phyloP scores from a whole-genome alignment of 2,329 filamentous ascomycete species.

The Botrytis paeoniae region DNA sequence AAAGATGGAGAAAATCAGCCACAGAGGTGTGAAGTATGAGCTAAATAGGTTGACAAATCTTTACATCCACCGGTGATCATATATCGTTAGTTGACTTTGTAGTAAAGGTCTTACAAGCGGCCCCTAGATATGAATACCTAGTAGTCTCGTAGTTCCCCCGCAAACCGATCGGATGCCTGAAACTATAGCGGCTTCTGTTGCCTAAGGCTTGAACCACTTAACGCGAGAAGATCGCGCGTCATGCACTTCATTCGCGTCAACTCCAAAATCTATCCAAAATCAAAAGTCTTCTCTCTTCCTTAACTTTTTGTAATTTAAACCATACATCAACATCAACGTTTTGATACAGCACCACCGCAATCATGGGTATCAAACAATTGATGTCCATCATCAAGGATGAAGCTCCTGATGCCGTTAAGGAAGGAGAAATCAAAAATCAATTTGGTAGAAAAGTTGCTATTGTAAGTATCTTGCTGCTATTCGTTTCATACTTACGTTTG shows the following conservation, averaged over 20 bases:
- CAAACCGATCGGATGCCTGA: not conserved
- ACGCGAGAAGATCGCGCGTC: constrained; percentile 21
- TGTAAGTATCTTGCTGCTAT: constrained; percentile 52
- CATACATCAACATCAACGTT: not conserved
- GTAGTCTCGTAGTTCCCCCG: not conserved
- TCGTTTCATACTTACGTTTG: not conserved
- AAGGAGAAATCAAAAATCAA: constrained; percentile 97
- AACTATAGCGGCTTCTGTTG: not conserved
- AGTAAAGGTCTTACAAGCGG: not conserved
- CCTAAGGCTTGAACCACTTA: constrained; percentile 20
- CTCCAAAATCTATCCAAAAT: constrained; percentile 10
- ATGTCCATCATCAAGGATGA: constrained; percentile 85
- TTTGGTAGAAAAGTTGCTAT: constrained; percentile 98
- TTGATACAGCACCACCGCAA: constrained; percentile 30
- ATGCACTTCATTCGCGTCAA: constrained; percentile 19
- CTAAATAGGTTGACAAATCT: not conserved
- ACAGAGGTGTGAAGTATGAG: too few relatives aligned
- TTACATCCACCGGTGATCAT: not conserved
- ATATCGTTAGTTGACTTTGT: not conserved
- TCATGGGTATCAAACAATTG: constrained; percentile 68
- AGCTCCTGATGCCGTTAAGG: constrained; percentile 91
- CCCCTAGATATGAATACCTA: not conserved
- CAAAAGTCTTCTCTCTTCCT: constrained; percentile 10
- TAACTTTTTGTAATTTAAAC: constrained; percentile 3
- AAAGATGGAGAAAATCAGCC: not conserved